Evolutionary conservation across 2,329 filamentous ascomycete genomes (phyloP), one percentile per base, ranked within the genome.

Genomic region (Endoconidiophora polonica): DNA sequence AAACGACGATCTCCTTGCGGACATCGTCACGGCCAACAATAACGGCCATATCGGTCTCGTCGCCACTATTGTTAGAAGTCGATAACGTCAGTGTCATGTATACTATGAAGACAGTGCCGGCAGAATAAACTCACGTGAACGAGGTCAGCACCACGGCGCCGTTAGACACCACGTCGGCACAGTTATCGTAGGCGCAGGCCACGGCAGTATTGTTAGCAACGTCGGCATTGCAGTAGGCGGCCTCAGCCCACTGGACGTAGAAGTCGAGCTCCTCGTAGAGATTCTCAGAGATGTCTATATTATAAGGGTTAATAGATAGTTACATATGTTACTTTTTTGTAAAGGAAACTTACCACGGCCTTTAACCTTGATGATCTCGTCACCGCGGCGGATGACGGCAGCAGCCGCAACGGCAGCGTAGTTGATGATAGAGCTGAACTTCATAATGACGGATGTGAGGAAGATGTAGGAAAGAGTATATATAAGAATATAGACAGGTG

Each of bases 1-100:
- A 68, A 40, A 81, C 59, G 44, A 83, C 72, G 53, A 83, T 76
- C 52, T 74, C 65, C 49, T 67, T 56, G 55, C 66, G 68, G 22
- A 58, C 59, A 16, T 64, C 55, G 59, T 80, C 76, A 20, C 68
- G 62, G 23, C 70, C 67, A 20, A 77, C 65, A 52, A 73, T 73
- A 51, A 71, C 74, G 36, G 68, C 61, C 42, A 71, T 65, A 52
- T 71, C 71, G 2, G 70, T 68, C 23, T 57, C 29, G 7, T 54
- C 44, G 5, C 66, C 70, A 22, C 68, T 72, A 44, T 54, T 16
- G 7, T 50, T 23, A 16, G 29, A 26, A 38, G 62, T 53, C 51
- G 58, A 12, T 18, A 40, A 41, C 57, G 20, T 59, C 4, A 53
- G 58, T 46, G 4, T 43, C 42, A 16, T 56, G 54, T 4, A 54